These are phyloP conservation scores for Kodamaea fungicola DNA, from an alignment of 1,139 yeast genomes.

Conservation along the genomic window DNA sequence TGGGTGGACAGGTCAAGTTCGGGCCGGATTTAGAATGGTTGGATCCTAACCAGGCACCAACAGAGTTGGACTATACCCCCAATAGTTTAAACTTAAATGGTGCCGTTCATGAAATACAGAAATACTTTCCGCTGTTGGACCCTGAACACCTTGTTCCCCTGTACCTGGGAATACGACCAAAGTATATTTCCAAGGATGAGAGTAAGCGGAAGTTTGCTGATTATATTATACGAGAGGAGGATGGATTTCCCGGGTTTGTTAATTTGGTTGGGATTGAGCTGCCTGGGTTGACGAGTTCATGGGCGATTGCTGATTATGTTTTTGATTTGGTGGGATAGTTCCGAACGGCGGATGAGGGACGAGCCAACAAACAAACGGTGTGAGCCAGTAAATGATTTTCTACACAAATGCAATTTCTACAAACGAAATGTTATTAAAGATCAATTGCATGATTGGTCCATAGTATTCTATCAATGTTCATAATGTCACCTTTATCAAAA, in stretches of 20 bases:
- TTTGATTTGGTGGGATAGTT: no score
- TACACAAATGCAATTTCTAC: no score
- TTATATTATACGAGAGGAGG: conserved; percentile 61
- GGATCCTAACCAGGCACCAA: conserved; percentile 27
- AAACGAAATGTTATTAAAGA: no score
- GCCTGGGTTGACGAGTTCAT: conserved; percentile 80
- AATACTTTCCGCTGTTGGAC: conserved; percentile 61
- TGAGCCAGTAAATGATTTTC: no score
- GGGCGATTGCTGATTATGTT: conserved; percentile 81
- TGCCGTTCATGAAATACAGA: conserved; percentile 57
- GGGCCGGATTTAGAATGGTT: conserved; percentile 93
- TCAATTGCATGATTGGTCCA: no score
- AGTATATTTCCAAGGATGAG: conserved; percentile 47
- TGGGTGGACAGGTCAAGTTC: conserved; percentile 76
- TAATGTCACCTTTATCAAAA: no score
- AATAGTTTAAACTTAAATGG: conserved; percentile 43
- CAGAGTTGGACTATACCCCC: conserved; percentile 47
- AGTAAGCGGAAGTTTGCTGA: conserved; percentile 54
- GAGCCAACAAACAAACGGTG: no score
- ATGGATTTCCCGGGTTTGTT: conserved; percentile 73
- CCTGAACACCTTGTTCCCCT: conserved; percentile 55
- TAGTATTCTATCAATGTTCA: no score
- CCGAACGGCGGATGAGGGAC: no score
- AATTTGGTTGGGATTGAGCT: conserved; percentile 83
- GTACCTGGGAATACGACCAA: conserved; percentile 84